phyloP scores from a whole-genome alignment of 169 alveolate species.

The Plasmodium sp. region DNA sequence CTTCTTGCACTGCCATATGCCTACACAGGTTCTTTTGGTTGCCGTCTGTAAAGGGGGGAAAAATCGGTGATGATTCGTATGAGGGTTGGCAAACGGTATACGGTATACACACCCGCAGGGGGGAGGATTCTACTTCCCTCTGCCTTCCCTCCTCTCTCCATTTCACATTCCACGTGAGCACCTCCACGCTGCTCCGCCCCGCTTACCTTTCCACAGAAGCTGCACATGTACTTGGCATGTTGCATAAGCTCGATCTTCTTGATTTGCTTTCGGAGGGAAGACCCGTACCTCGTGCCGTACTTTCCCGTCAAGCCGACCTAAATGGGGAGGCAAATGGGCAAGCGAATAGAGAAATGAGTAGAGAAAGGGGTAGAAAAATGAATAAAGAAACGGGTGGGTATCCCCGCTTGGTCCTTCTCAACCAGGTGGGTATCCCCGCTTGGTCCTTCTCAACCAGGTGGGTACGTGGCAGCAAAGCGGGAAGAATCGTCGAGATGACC shows the following conservation, averaged over 20 bases:
- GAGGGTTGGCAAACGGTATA: neutral
- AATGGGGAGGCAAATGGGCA: neutral
- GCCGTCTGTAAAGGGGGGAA: constrained; percentile 83
- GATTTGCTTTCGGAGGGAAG: constrained; percentile 97
- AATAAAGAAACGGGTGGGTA: neutral
- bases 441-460: neutral
- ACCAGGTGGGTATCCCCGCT: neutral
- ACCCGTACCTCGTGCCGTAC: constrained; percentile 99
- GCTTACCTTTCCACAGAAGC: constrained; percentile 96
- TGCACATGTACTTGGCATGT: constrained; percentile 95
- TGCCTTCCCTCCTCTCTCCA: neutral
- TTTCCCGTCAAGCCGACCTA: constrained; percentile 99
- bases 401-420: neutral
- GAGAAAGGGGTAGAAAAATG: neutral
- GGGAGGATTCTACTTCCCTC: neutral
- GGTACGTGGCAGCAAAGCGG: neutral
- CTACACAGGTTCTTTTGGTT: constrained; percentile 95
- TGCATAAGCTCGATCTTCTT: constrained; percentile 95
- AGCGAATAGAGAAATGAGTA: neutral
- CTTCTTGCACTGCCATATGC: constrained; percentile 97
- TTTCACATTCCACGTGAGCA: neutral
- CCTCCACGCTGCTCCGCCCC: neutral
- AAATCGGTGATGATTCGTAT: neutral
- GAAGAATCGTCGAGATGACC: neutral
- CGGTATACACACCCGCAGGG: neutral